Evolutionary conservation across 768 basidiomycete genomes (phyloP).

Genomic region (Termitomyces sp.): DNA sequence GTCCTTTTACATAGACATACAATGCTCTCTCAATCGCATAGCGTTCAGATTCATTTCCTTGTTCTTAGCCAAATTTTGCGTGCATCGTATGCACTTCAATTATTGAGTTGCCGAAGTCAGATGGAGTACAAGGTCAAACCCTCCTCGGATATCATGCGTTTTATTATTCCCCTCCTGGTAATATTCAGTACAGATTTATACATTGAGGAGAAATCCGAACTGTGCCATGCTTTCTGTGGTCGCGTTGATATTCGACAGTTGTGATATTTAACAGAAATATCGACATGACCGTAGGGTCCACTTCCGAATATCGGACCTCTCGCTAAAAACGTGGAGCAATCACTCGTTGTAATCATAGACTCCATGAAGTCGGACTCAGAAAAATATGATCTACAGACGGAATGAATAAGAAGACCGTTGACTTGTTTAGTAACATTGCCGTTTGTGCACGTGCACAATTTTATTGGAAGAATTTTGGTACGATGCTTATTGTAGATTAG

Average conservation of each 20-base stretch:
- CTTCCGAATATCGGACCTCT: constrained; percentile 1
- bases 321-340: not conserved
- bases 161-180: not conserved
- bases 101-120: not conserved
- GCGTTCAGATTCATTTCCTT: not conserved
- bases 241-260: not conserved
- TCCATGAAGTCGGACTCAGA: not conserved
- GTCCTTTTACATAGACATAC: not conserved
- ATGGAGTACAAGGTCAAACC: not conserved
- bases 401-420: not conserved
- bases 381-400: not conserved
- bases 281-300: not conserved
- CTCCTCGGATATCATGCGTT: not conserved
- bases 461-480: not conserved
- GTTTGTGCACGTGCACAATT: not conserved
- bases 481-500: not conserved
- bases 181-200: not conserved
- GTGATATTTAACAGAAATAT: not conserved
- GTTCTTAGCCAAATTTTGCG: not conserved
- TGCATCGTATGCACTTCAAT: not conserved
- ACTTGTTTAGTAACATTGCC: not conserved
- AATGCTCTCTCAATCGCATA: not conserved
- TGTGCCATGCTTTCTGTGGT: not conserved
- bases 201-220: not conserved
- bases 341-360: not conserved